A percentile compares a stretch with the other conserved stretches of the same genome.
Evolutionary conservation across 2,329 filamentous ascomycete genomes (phyloP).

Genomic region (Aspergillus brunneoviolaceus): DNA sequence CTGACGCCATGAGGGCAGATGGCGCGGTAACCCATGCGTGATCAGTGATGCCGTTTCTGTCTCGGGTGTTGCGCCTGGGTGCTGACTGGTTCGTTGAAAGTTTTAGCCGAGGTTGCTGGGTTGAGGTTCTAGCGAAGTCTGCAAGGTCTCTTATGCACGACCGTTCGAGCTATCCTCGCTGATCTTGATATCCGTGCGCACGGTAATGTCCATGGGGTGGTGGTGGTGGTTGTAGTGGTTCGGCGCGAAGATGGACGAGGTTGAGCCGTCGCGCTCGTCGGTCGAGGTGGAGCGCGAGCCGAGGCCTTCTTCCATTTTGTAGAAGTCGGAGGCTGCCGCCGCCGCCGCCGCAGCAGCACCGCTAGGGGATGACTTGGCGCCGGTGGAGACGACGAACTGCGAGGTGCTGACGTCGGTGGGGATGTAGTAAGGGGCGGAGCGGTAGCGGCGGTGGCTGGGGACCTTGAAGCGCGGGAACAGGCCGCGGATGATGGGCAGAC

Average conservation of each 20-base stretch:
- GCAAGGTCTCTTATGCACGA: not conserved
- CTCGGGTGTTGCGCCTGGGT: no score
- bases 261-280: not conserved
- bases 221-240: not conserved
- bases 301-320: slow-evolving; percentile 29
- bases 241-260: slow-evolving; percentile 1
- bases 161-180: slow-evolving; percentile 17
- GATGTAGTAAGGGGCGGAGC: slow-evolving; percentile 26
- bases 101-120: no score
- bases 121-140: no score
- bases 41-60: no score
- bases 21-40: no score
- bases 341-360: slow-evolving; percentile 19
- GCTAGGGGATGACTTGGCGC: not conserved
- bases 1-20: no score
- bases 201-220: slow-evolving; percentile 25
- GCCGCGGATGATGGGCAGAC: slow-evolving; percentile 36
- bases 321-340: slow-evolving; percentile 27
- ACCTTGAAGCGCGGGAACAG: slow-evolving; percentile 32
- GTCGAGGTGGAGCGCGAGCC: slow-evolving; percentile 16
- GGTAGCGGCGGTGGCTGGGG: slow-evolving; percentile 20
- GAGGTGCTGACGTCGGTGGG: slow-evolving; percentile 28
- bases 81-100: no score
- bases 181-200: slow-evolving; percentile 34
- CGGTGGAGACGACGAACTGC: slow-evolving; percentile 14